These are phyloP conservation scores for Microbotryomycetes sp. DNA, from an alignment of 1,284 basidiomycete species.

Conservation along the genomic window DNA sequence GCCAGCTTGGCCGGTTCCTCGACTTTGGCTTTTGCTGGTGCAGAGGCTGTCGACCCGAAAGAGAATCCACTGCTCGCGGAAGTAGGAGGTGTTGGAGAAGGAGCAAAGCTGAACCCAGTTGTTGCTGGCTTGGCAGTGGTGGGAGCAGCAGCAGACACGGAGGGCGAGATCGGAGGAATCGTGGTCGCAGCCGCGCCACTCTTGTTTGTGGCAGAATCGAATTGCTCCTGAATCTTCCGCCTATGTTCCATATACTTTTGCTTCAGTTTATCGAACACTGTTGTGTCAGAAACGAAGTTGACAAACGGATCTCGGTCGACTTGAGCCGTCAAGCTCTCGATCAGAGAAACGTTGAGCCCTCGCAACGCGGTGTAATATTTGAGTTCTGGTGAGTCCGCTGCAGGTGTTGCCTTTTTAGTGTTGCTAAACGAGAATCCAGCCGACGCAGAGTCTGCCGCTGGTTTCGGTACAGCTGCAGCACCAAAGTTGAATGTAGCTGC, in stretches of 20 bases:
- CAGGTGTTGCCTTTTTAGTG: slow-evolving; percentile 3
- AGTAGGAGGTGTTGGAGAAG: background rate
- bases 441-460: slow-evolving; percentile 20
- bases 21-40: background rate
- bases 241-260: slow-evolving; percentile 61
- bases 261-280: slow-evolving; percentile 43
- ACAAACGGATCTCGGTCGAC: slow-evolving; percentile 67
- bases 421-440: slow-evolving; percentile 17
- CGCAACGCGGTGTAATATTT: slow-evolving; percentile 68
- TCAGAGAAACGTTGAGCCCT: slow-evolving; percentile 68
- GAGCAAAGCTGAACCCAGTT: background rate
- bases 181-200: background rate
- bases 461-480: slow-evolving; percentile 13
- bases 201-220: background rate
- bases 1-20: slow-evolving; percentile 2
- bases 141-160: background rate
- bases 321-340: slow-evolving; percentile 56
- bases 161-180: background rate
- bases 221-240: slow-evolving; percentile 51
- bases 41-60: no score
- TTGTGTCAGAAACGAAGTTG: slow-evolving; percentile 51
- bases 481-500: slow-evolving; percentile 16
- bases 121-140: background rate
- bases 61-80: no score
- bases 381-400: slow-evolving; percentile 38